Evolutionary conservation across 495 filamentous ascomycete genomes (phyloP), one percentile per base, ranked within the genome.

Genomic region (Parachaetomium inaequale): DNA sequence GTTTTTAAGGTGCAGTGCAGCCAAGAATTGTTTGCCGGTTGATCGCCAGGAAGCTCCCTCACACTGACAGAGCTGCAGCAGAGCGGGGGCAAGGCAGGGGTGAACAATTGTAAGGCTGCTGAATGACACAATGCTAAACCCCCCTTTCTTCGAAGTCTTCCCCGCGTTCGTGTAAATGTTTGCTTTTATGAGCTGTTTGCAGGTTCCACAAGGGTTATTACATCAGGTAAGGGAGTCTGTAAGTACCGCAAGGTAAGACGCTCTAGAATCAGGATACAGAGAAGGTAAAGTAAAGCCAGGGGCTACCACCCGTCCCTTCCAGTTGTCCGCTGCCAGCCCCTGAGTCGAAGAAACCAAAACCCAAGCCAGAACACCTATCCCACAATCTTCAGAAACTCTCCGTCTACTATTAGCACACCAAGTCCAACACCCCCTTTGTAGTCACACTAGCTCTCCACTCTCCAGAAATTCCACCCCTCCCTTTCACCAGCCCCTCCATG

Each of bases 401-500:
- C 38, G 31, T 43, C 31, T 59, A 28, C 12, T 45, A 21, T 28
- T 36, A 61, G 17, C 11, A 17, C 49, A 17, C 40, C 40, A 4
- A 51, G 21, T 25, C 58, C n/a, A 29, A 12, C 29, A 4, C 29
- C 29, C 2, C n/a, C n/a, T 28, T 3, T 12, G 8, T 23, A 46
- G 40, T 15, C 23, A n/a, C n/a, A 17, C 34, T 65, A 64, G 65
- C 72, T 78, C 56, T 84, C 81, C 26, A 84, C 80, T 69, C 85
- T 87, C 94, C 94, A 98, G 73, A 96, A 98, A 74, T 93, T 94
- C 94, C 94, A 98, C 0, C 88, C 90, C 67, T 88, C 87, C 55
- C 87, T 79, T 61, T 88, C 89, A 25, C 87, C 81, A 23, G 70
- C 75, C 12, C 81, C 79, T 0, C 78, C 84, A 38, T 85, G 80